Base-by-base conservation (phyloP, 164 flowering plant genomes). In the Vitis cinerea region DNA sequence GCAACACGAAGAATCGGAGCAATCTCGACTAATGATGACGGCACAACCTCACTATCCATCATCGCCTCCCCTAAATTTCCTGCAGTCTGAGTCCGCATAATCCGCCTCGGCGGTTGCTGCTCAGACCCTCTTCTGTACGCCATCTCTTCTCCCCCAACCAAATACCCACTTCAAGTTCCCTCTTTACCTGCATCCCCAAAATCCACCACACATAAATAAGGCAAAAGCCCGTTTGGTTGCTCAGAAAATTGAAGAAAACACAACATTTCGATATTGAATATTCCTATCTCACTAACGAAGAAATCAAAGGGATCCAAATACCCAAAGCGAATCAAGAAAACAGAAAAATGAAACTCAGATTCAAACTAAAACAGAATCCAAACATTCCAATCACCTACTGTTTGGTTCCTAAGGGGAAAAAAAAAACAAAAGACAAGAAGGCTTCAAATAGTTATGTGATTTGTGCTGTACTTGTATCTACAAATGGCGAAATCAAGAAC, bases 1-100 rank as follows among this genome's bases (percentile, higher is more conserved):
- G 98, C 98, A 51, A 93, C 97, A n/a, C 97, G 89, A 47, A 91
- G 94, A 76, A 91, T 88, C 0, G 98, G 98, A 50, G 83, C 89
- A 57, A 93, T 84, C 70, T 83, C 83, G 37, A 84, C 83, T 14
- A 91, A 84, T 8, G 94, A 87, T 9, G 98, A 90, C 14, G 98
- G 97, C 64, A 91, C 90, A 56, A 86, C 87, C 75, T 89, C 97
- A 72, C 93, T 89, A 56, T 93, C 97, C 70, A 88, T 77, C 57
- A 80, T 79, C 0, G 85, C 50, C 76, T 86, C 92, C 4, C 90
- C 90, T 17, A 88, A 71, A 75, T 86, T 86, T n/a, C 92, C 92
- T 1, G 85, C 87, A 0, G 90, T 88, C 75, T 86, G 88, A 6
- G 92, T 86, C 77, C 92, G 74, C 71, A 61, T 48, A 58, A 86